Evolutionary conservation across 805 yeast species (phyloP).

Genomic region (Starmerella roubikii): DNA sequence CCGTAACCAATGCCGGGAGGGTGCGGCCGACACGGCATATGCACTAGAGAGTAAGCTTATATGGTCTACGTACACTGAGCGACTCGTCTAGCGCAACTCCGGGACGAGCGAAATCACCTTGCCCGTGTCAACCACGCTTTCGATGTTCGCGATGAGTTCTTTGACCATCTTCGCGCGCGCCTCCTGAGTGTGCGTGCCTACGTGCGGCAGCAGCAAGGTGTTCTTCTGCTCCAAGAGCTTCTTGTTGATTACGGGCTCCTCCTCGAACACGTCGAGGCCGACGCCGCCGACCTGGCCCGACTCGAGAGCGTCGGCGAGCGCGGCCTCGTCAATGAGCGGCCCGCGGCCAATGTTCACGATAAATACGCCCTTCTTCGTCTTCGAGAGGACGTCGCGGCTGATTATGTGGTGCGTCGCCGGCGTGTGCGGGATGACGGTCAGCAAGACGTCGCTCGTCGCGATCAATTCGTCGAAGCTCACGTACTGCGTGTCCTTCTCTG

Average conservation of each 20-base stretch:
- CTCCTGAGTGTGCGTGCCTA: slow-evolving; percentile 32
- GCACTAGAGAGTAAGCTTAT: too few species aligned
- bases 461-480: slow-evolving; percentile 37
- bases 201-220: slow-evolving; percentile 44
- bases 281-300: slow-evolving; percentile 39
- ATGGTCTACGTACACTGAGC: too few species aligned
- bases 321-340: slow-evolving; percentile 42
- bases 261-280: slow-evolving; percentile 50
- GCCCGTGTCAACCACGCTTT: slow-evolving; percentile 45
- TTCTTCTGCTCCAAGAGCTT: slow-evolving; percentile 35
- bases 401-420: slow-evolving; percentile 38
- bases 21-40: too few species aligned
- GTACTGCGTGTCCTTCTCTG: slow-evolving; percentile 35
- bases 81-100: slow-evolving; percentile 34
- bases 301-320: slow-evolving; percentile 35
- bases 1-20: too few species aligned
- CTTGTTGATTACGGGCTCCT: slow-evolving; percentile 41
- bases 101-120: slow-evolving; percentile 69
- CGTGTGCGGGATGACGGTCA: slow-evolving; percentile 41
- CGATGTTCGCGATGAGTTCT: slow-evolving; percentile 56
- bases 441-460: slow-evolving; percentile 35
- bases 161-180: slow-evolving; percentile 63
- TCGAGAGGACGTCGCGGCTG: slow-evolving; percentile 32
- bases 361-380: slow-evolving; percentile 41
- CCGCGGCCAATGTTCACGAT: slow-evolving; percentile 51